Percentiles rank a stretch among this genome's conserved stretches.
Conservation (phyloP, 139 green algal species). For the Closterium sp. region DNA sequence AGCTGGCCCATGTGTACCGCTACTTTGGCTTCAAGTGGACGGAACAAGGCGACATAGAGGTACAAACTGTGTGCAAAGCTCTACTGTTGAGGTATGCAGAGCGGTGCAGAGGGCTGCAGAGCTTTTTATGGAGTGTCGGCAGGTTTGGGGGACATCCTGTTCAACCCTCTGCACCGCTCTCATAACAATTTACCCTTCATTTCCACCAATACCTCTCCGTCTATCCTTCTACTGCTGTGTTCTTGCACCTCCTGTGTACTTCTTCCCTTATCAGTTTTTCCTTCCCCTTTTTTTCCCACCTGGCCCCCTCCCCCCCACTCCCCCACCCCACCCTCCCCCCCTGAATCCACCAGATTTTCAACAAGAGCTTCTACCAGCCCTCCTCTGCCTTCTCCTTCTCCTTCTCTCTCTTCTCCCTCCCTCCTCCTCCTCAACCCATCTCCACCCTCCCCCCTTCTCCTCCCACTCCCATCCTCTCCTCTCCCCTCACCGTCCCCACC, state of each 20-base stretch:
- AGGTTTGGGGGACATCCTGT: too few species aligned
- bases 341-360: not conserved
- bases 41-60: not conserved
- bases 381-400: not conserved
- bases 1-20: slow-evolving; percentile 15
- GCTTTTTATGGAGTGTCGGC: not conserved
- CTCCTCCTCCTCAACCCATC: not conserved
- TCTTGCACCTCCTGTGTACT: not conserved
- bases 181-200: not conserved
- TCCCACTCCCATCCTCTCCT: not conserved
- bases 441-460: not conserved
- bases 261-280: not conserved
- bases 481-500: not conserved
- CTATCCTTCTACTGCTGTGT: not conserved
- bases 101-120: not conserved
- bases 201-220: not conserved
- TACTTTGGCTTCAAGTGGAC: slow-evolving; percentile 6
- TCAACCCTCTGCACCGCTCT: not conserved
- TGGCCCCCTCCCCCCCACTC: not conserved
- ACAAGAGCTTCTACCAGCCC: not conserved
- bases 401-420: not conserved
- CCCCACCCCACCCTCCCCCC: not conserved
- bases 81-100: not conserved
- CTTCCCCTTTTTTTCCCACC: not conserved
- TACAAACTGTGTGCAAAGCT: not conserved